Evolutionary conservation across 495 filamentous ascomycete species (phyloP).

Genomic region (Amphirosellinia nigrospora): DNA sequence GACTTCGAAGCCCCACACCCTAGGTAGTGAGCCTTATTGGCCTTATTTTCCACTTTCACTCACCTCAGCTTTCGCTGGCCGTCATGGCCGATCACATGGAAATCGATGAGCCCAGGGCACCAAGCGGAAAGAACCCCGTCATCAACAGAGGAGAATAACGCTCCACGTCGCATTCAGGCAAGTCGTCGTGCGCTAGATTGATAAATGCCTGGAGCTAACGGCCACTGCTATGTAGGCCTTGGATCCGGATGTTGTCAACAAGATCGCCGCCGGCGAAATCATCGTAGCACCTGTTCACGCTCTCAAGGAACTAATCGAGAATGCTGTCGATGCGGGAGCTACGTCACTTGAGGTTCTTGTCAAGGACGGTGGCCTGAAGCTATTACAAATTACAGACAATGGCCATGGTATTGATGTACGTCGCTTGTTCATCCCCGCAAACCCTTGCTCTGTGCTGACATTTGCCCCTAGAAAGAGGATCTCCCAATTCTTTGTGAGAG

Average conservation of each 20-base stretch:
- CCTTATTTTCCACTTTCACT: background rate
- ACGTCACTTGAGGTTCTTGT: slow-evolving; percentile 89
- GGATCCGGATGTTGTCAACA: slow-evolving; percentile 96
- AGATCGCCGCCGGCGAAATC: slow-evolving; percentile 99
- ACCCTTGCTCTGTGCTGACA: slow-evolving; percentile 24
- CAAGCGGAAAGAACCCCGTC: slow-evolving; percentile 63
- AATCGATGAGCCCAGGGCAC: slow-evolving; percentile 58
- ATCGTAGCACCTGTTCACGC: slow-evolving; percentile 98
- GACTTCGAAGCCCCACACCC: background rate
- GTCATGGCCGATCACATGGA: slow-evolving; percentile 58
- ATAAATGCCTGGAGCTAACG: slow-evolving; percentile 25
- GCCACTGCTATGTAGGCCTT: slow-evolving; percentile 64
- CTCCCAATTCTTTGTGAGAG: slow-evolving; percentile 92
- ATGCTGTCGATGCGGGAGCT: slow-evolving; percentile 94
- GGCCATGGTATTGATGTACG: slow-evolving; percentile 93
- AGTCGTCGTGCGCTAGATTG: slow-evolving; percentile 27
- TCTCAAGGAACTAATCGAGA: slow-evolving; percentile 96
- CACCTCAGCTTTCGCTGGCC: background rate
- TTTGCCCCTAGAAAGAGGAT: slow-evolving; percentile 74
- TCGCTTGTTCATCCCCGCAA: slow-evolving; percentile 17
- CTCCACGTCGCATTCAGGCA: slow-evolving; percentile 72
- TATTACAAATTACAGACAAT: slow-evolving; percentile 98
- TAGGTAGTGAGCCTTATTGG: background rate
- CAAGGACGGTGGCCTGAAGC: slow-evolving; percentile 95
- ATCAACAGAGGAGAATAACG: slow-evolving; percentile 53